Percentiles rank a stretch among this genome's conserved stretches.
Conservation (phyloP, 2,329 filamentous ascomycete genomes). For the Phaeomoniella chlamydospora region DNA sequence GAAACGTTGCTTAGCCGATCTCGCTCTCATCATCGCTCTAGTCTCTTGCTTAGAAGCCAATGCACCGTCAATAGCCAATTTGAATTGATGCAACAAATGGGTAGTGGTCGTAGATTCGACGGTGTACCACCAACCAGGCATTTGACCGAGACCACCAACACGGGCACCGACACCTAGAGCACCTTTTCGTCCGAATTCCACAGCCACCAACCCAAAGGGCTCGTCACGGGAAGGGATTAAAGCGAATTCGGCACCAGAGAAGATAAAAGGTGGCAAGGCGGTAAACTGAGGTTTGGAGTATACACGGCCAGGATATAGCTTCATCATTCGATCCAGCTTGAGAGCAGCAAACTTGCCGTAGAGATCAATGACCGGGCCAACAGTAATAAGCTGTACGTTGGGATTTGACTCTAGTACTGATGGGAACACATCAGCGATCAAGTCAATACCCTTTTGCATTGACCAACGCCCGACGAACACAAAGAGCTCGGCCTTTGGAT, state of each 20-base stretch:
- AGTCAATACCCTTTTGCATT: conserved; percentile 54
- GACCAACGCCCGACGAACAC: conserved; percentile 58
- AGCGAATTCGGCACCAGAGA: conserved; percentile 53
- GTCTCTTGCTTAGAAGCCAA: conserved; percentile 41
- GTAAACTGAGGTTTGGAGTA: conserved; percentile 58
- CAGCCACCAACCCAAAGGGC: conserved; percentile 54
- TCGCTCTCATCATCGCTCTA: conserved; percentile 48
- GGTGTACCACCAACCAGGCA: conserved; percentile 60
- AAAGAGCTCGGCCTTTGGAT: conserved; percentile 48
- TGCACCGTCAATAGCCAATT: conserved; percentile 46
- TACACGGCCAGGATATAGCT: conserved; percentile 49
- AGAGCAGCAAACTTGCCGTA: conserved; percentile 54
- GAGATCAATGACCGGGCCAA: conserved; percentile 53
- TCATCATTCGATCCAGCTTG: conserved; percentile 50
- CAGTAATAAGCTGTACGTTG: conserved; percentile 46
- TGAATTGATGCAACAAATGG: conserved; percentile 52
- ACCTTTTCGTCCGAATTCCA: conserved; percentile 55
- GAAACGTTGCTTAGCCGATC: conserved; percentile 51
- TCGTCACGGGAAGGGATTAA: conserved; percentile 56
- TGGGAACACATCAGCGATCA: conserved; percentile 55
- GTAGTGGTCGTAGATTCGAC: conserved; percentile 50
- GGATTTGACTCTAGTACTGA: conserved; percentile 44
- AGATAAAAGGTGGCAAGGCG: conserved; percentile 50
- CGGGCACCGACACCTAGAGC: conserved; percentile 52
- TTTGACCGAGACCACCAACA: conserved; percentile 53